A percentile compares a stretch with the other conserved stretches of the same genome.
These are phyloP conservation scores for Osmanthus fragrans DNA, from an alignment of 257 asterid genomes.

Conservation along the genomic window DNA sequence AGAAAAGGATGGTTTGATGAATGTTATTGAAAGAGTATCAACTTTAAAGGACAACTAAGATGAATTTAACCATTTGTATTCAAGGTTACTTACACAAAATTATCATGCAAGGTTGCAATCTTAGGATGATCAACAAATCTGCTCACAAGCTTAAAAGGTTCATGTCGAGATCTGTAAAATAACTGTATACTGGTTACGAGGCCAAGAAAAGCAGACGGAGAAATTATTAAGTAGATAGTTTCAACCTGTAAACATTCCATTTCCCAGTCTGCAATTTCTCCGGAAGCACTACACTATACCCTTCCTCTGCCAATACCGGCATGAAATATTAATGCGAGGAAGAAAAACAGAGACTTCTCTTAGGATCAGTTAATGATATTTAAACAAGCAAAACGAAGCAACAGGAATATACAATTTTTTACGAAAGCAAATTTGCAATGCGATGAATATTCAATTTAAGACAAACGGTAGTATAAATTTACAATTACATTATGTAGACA, in stretches of 20 bases:
- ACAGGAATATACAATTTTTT: background rate
- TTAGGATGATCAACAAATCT: conserved; percentile 60
- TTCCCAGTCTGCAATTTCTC: conserved; percentile 67
- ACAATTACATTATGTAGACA: background rate
- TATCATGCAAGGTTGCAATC: conserved; percentile 65
- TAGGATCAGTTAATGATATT: background rate
- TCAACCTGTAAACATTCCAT: conserved; percentile 72
- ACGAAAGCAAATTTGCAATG: background rate
- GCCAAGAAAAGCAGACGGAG: background rate
- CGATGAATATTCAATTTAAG: background rate
- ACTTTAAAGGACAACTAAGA: background rate
- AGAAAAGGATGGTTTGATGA: conserved; percentile 3
- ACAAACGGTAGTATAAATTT: background rate
- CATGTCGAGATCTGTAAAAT: conserved; percentile 43
- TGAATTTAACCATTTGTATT: background rate
- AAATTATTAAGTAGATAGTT: background rate
- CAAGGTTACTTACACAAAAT: conserved; percentile 53
- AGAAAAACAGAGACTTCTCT: background rate
- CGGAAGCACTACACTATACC: conserved; percentile 67
- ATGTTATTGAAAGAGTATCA: background rate
- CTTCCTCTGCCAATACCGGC: conserved; percentile 46
- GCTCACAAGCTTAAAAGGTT: conserved; percentile 55
- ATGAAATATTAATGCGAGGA: conserved; percentile 8
- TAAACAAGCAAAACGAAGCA: background rate
- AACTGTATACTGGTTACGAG: background rate